Evolutionary conservation across 2,329 filamentous ascomycete species (phyloP), one percentile per base, ranked within the genome.

Genomic region (Cladorrhinum sp.): DNA sequence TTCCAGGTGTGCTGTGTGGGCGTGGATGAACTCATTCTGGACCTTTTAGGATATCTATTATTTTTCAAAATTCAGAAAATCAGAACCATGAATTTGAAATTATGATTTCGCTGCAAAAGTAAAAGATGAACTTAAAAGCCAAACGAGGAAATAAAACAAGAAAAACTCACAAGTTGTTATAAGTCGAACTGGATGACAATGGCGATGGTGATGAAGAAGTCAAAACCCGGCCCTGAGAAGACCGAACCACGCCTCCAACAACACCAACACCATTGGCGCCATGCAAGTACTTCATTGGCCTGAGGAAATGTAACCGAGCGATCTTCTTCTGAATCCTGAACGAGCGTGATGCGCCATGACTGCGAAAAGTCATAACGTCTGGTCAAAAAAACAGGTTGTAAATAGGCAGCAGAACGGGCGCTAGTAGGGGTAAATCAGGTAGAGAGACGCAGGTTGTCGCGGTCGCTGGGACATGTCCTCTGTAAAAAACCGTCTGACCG

Each of bases 1-100:
- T 72, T 70, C 77, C 77, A 79, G 26, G 72, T 66, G 54, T 69
- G 65, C 2, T 60, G 54, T 7, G 49, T 6, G 26, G 49, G 16
- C 14, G 4, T 12, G 18, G 21, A 24, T 6, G 23, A 24, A 49
- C 21, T 21, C 54, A 57, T 57, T 46, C 36, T 56, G 36, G 33
- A 39, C 33, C 16, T 30, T 57, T 14, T n/a, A 46, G 33, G n/a
- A 18, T 46, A 9, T 46, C 53, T 42, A 57, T 30, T 5, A 28
- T 28, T 28, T 28, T 20, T 30, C 39, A 10, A 36, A 16, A 3
- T 36, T 50, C 2, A 24, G 46, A 21, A 21, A 50, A 21, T 5
- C 26, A 28, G n/a, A n/a, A n/a, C n/a, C n/a, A n/a, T n/a, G n/a
- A n/a, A n/a, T n/a, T n/a, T n/a, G n/a, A n/a, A n/a, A n/a, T n/a